Evolutionary conservation across 2,329 filamentous ascomycete species (phyloP).

Genomic region (Myriangium duriaei): DNA sequence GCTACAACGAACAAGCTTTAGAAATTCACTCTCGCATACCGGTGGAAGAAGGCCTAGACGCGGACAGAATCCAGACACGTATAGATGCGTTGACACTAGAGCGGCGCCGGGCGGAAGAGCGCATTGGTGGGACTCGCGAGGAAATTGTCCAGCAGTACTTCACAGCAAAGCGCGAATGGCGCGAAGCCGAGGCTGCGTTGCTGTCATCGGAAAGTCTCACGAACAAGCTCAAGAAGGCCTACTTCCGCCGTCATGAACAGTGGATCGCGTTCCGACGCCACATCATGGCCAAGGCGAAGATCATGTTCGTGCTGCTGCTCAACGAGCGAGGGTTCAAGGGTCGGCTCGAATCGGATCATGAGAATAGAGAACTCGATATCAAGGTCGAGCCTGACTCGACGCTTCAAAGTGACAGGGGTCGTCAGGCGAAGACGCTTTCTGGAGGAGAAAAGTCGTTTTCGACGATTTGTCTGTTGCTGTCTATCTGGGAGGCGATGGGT

Average conservation of each 20-base stretch:
- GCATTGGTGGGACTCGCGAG: conserved; percentile 21
- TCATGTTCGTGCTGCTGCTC: conserved; percentile 78
- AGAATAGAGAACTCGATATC: conserved; percentile 60
- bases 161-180: conserved; percentile 20
- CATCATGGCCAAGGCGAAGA: conserved; percentile 75
- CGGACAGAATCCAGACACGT: conserved; percentile 21
- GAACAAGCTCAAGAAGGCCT: conserved; percentile 43
- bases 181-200: conserved; percentile 14
- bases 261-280: conserved; percentile 73
- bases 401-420: conserved; percentile 53
- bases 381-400: conserved; percentile 58
- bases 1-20: conserved; percentile 15
- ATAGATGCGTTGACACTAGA: conserved; percentile 18
- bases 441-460: conserved; percentile 97
- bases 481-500: conserved; percentile 97
- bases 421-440: conserved; percentile 82
- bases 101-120: background rate
- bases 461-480: conserved; percentile 82
- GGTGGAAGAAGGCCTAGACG: conserved; percentile 21
- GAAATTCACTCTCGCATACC: conserved; percentile 17
- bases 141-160: conserved; percentile 17
- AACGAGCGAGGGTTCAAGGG: conserved; percentile 84
- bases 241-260: conserved; percentile 56
- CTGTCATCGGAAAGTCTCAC: conserved; percentile 19
- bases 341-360: conserved; percentile 65